Percentiles rank a stretch among this genome's conserved stretches.
phyloP scores from a whole-genome alignment of 768 basidiomycete genomes.

The Lactifluus rugatus region DNA sequence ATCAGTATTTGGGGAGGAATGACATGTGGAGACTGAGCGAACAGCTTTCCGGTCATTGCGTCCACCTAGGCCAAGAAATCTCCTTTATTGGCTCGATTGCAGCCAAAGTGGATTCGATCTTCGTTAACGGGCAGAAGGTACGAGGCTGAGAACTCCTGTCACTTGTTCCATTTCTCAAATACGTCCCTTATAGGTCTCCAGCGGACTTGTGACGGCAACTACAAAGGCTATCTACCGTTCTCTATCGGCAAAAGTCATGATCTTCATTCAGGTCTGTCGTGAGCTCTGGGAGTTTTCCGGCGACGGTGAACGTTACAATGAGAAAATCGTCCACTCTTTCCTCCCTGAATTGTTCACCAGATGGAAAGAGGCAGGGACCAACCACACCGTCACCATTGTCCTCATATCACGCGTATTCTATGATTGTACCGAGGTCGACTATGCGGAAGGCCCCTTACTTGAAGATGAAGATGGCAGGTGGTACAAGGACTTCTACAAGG shows the following conservation, averaged over 20 bases:
- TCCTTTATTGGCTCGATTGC: constrained; percentile 74
- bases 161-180: not conserved
- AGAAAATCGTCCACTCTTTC: constrained; percentile 97
- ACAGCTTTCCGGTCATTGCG: constrained; percentile 67
- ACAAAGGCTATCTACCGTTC: constrained; percentile 88
- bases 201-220: constrained; percentile 67
- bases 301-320: constrained; percentile 91
- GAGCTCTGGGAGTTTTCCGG: constrained; percentile 97
- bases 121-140: constrained; percentile 59
- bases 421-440: constrained; percentile 67
- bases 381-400: constrained; percentile 90
- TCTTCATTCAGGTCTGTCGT: constrained; percentile 93
- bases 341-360: constrained; percentile 79
- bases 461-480: constrained; percentile 64
- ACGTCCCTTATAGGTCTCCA: constrained; percentile 46
- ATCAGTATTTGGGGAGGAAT: constrained; percentile 90
- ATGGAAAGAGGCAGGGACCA: constrained; percentile 78
- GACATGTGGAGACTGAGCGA: constrained; percentile 96
- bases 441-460: constrained; percentile 74
- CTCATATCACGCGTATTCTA: constrained; percentile 90
- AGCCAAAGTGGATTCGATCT: constrained; percentile 76
- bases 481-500: constrained; percentile 96
- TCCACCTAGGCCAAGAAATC: constrained; percentile 79
- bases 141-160: constrained; percentile 10
- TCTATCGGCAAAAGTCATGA: constrained; percentile 82